Percentiles rank a stretch among this genome's conserved stretches.
phyloP scores from a whole-genome alignment of 371 early-diverging fungal species.

The Ordospora pajunii region DNA sequence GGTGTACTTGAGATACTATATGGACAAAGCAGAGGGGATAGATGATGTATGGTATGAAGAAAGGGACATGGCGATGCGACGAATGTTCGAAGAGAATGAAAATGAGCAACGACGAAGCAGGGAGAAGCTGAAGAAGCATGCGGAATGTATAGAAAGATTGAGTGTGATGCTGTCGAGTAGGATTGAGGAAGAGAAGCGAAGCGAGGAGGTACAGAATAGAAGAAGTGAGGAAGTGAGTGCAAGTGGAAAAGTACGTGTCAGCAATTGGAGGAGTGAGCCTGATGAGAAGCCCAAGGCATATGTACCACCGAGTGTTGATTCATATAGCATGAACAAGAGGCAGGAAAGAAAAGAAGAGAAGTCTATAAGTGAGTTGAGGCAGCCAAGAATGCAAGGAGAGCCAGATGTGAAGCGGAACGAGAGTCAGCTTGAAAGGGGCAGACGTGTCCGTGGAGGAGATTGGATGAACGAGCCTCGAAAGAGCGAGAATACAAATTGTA shows the following conservation, averaged over 20 bases:
- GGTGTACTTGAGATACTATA: neutral
- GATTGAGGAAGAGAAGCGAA: neutral
- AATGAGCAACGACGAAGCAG: neutral
- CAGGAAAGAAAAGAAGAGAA: no score
- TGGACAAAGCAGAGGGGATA: neutral
- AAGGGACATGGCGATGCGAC: neutral
- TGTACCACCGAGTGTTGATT: neutral
- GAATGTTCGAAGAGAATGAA: conserved; percentile 1
- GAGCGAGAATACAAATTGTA: no score
- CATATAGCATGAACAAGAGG: no score
- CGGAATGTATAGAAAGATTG: neutral
- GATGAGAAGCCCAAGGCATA: neutral
- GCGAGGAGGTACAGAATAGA: neutral
- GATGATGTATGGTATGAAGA: conserved; percentile 15
- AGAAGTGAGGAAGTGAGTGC: neutral
- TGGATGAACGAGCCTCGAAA: no score
- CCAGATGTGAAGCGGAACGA: neutral
- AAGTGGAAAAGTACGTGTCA: neutral
- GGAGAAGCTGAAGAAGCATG: neutral
- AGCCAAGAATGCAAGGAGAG: neutral
- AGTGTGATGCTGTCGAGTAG: neutral
- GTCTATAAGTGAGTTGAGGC: no score
- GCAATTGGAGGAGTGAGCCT: neutral
- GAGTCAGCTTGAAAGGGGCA: neutral
- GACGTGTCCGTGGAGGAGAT: no score